These are phyloP conservation scores for Rhodotorula kratochvilovae DNA, from an alignment of 768 basidiomycete genomes.

Conservation along the genomic window DNA sequence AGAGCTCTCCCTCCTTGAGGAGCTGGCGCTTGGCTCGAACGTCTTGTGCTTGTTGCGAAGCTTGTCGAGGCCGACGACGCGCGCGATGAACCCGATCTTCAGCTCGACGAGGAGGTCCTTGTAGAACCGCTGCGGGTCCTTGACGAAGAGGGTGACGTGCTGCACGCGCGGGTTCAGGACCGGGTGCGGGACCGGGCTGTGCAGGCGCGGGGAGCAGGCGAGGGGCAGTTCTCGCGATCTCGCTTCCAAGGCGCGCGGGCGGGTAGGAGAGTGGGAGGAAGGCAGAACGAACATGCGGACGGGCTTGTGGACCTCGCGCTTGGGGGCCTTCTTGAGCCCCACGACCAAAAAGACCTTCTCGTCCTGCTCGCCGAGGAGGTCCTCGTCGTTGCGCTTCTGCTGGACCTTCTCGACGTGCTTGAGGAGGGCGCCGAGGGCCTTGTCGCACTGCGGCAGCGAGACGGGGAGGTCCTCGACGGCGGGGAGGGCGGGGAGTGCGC, in stretches of 20 bases:
- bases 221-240: too few species aligned
- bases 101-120: slow-evolving; percentile 79
- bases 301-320: slow-evolving; percentile 70
- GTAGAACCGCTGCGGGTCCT: slow-evolving; percentile 92
- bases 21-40: slow-evolving; percentile 62
- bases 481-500: slow-evolving; percentile 24
- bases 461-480: slow-evolving; percentile 49
- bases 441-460: slow-evolving; percentile 65
- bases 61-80: slow-evolving; percentile 85
- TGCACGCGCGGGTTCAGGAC: slow-evolving; percentile 76
- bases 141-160: slow-evolving; percentile 82
- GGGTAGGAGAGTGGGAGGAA: too few species aligned
- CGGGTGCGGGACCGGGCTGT: slow-evolving; percentile 70
- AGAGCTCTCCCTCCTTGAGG: slow-evolving; percentile 82
- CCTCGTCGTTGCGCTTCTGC: slow-evolving; percentile 62
- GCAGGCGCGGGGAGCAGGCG: background rate
- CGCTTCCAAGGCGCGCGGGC: too few species aligned
- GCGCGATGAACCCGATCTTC: slow-evolving; percentile 79
- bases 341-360: slow-evolving; percentile 85
- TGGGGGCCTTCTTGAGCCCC: slow-evolving; percentile 68
- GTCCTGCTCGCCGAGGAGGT: slow-evolving; percentile 60
- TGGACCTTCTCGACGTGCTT: slow-evolving; percentile 64
- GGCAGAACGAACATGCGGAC: slow-evolving; percentile 64
- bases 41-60: slow-evolving; percentile 58
- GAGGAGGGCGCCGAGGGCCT: slow-evolving; percentile 73